Conservation (phyloP, 2,329 filamentous ascomycete genomes). For the Mycosphaerelloides madeirae region DNA sequence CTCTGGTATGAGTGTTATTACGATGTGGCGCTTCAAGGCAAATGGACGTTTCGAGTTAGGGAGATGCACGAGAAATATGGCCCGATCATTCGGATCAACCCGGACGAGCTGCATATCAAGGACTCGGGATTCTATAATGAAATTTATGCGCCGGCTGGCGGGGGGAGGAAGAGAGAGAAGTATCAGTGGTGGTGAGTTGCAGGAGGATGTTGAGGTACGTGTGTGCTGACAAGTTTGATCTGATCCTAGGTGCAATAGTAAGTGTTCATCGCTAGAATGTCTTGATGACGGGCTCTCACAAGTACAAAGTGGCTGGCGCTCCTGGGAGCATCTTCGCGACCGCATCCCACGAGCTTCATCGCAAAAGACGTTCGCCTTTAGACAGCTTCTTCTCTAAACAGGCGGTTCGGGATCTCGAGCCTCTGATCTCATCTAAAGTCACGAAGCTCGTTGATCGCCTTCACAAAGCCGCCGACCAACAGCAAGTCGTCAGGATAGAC, state of each 20-base stretch:
- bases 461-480: background rate
- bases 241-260: too few species aligned
- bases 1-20: constrained; percentile 15
- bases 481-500: constrained; percentile 1
- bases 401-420: constrained; percentile 3
- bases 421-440: constrained; percentile 2
- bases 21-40: constrained; percentile 10
- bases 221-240: too few species aligned
- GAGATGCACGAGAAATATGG: constrained; percentile 12
- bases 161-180: constrained; percentile 3
- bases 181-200: constrained; percentile 5
- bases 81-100: constrained; percentile 13
- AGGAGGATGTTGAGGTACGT: too few species aligned
- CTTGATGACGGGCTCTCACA: too few species aligned
- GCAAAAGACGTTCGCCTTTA: constrained; percentile 5
- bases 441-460: constrained; percentile 5
- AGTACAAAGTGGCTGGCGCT: constrained; percentile 2
- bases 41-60: constrained; percentile 6
- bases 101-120: constrained; percentile 11
- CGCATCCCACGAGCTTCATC: constrained; percentile 7
- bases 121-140: constrained; percentile 9
- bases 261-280: too few species aligned
- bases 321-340: constrained; percentile 9
- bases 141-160: constrained; percentile 2
- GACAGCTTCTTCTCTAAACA: constrained; percentile 13